These are phyloP conservation scores for Colletotrichum musae DNA, from an alignment of 2,329 filamentous ascomycete species.

Conservation along the genomic window DNA sequence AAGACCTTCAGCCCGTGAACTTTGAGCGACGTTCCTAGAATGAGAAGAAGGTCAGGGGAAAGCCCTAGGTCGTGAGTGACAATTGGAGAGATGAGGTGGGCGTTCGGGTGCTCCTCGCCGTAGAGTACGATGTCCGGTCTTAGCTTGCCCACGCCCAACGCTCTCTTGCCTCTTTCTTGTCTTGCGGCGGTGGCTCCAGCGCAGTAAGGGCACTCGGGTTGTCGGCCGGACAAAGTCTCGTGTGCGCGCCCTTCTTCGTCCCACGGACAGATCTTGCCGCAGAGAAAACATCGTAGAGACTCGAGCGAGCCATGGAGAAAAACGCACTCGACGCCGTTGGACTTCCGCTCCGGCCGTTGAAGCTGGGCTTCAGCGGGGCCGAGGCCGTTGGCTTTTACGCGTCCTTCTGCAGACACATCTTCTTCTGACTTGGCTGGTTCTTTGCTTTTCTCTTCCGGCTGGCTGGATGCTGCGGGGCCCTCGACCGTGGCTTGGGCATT, in stretches of 20 bases:
- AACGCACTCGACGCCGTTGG: slow-evolving; percentile 73
- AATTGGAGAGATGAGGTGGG: slow-evolving; percentile 77
- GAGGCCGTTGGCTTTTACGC: not conserved
- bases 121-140: slow-evolving; percentile 82
- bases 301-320: slow-evolving; percentile 80
- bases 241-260: slow-evolving; percentile 69
- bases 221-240: slow-evolving; percentile 73
- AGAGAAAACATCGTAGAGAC: slow-evolving; percentile 74
- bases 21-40: slow-evolving; percentile 79
- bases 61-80: slow-evolving; percentile 77
- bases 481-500: not conserved
- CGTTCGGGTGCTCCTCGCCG: slow-evolving; percentile 79
- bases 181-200: slow-evolving; percentile 73
- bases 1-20: slow-evolving; percentile 81
- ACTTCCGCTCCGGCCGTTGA: slow-evolving; percentile 17
- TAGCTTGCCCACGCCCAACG: slow-evolving; percentile 76
- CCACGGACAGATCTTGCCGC: slow-evolving; percentile 71
- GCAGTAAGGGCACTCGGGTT: slow-evolving; percentile 78
- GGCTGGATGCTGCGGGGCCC: not conserved
- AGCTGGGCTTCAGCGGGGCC: not conserved
- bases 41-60: slow-evolving; percentile 76
- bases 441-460: slow-evolving; percentile 3
- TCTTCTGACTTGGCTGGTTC: slow-evolving; percentile 6
- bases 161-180: slow-evolving; percentile 76
- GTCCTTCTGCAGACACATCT: not conserved